phyloP scores from a whole-genome alignment of 2,329 filamentous ascomycete species.

The Fusarium floridanum region DNA sequence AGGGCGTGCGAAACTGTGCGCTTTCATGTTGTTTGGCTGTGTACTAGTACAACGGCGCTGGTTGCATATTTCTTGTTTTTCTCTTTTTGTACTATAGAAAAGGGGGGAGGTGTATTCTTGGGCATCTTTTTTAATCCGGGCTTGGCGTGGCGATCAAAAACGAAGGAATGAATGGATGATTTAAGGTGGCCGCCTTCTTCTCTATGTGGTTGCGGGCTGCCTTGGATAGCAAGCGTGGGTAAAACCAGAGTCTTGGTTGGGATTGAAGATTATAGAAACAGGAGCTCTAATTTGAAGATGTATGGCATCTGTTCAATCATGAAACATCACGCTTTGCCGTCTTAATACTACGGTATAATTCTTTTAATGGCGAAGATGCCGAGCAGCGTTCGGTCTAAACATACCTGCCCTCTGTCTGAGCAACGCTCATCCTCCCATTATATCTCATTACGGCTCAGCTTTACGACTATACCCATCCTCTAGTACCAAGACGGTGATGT shows the following conservation, averaged over 20 bases:
- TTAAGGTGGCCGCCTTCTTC: slow-evolving; percentile 5
- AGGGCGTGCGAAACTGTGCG: slow-evolving; percentile 7
- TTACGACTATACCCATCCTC: background rate
- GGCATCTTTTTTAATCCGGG: slow-evolving; percentile 24
- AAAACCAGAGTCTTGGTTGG: background rate
- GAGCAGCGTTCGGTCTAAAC: background rate
- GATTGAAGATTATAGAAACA: slow-evolving; percentile 12
- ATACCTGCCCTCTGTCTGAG: background rate
- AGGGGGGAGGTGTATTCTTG: slow-evolving; percentile 16
- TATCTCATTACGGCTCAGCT: background rate
- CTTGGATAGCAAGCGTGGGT: slow-evolving; percentile 19
- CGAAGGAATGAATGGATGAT: slow-evolving; percentile 25
- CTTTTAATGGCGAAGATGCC: background rate
- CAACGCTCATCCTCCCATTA: background rate
- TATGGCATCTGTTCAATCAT: background rate
- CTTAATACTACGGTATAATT: background rate
- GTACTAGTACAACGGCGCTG: slow-evolving; percentile 12
- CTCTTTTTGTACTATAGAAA: slow-evolving; percentile 40
- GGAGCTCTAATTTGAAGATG: background rate
- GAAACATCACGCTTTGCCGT: background rate
- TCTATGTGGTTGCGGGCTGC: slow-evolving; percentile 3
- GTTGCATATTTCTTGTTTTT: slow-evolving; percentile 9
- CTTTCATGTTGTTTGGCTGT: slow-evolving; percentile 25
- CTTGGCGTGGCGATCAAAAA: slow-evolving; percentile 31
- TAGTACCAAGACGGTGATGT: background rate